Conservation (phyloP, 1,284 basidiomycete species). For the Salmacisia buchloeana region DNA sequence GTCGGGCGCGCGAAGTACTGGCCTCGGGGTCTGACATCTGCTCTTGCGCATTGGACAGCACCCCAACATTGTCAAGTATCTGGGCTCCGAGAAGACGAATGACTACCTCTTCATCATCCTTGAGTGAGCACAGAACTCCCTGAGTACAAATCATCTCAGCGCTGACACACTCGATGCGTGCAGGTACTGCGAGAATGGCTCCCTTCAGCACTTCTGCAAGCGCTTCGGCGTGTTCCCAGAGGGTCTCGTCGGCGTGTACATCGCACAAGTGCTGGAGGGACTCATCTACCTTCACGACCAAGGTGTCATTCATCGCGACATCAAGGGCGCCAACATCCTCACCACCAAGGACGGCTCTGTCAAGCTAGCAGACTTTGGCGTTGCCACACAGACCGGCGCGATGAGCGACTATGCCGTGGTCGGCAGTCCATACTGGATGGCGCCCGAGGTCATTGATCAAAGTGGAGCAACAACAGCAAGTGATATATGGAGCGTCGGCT, state of each 20-base stretch:
- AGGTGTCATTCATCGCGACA: slow-evolving; percentile 43
- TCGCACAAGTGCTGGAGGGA: slow-evolving; percentile 66
- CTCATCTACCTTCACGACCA: slow-evolving; percentile 44
- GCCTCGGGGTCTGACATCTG: not conserved
- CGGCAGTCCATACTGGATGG: slow-evolving; percentile 49
- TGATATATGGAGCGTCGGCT: slow-evolving; percentile 93
- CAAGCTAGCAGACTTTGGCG: slow-evolving; percentile 31
- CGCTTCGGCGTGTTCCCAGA: slow-evolving; percentile 98
- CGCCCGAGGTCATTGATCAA: slow-evolving; percentile 57
- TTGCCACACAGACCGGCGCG: slow-evolving; percentile 27
- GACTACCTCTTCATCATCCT: slow-evolving; percentile 94
- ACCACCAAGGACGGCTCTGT: slow-evolving; percentile 60
- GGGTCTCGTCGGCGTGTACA: slow-evolving; percentile 89
- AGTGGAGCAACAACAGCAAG: slow-evolving; percentile 92
- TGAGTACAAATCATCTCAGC: slow-evolving; percentile 5
- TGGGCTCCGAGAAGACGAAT: slow-evolving; percentile 89
- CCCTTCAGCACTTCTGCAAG: slow-evolving; percentile 87
- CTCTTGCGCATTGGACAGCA: slow-evolving; percentile 41
- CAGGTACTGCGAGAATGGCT: slow-evolving; percentile 96
- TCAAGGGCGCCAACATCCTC: slow-evolving; percentile 57
- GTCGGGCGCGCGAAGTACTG: not conserved
- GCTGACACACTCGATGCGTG: slow-evolving; percentile 6
- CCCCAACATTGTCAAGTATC: slow-evolving; percentile 96
- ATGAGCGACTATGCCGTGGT: slow-evolving; percentile 53
- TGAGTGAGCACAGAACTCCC: slow-evolving; percentile 59